These are phyloP conservation scores for Diaporthe batatas DNA, from an alignment of 2,329 filamentous ascomycete species.

Conservation along the genomic window DNA sequence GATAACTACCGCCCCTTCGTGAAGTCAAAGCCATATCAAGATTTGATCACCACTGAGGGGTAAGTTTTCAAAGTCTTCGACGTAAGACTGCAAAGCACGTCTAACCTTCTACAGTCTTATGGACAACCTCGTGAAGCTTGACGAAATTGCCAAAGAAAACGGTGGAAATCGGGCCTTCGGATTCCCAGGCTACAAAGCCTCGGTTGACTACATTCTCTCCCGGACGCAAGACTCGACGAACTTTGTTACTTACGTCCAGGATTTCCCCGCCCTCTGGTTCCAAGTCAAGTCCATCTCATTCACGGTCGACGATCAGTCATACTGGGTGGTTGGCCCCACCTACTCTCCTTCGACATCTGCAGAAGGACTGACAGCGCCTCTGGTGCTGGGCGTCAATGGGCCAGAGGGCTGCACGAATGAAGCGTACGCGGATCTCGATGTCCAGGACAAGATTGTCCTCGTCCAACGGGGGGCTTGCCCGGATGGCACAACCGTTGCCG, in stretches of 20 bases:
- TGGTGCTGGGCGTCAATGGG: constrained; percentile 15
- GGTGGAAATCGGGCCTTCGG: constrained; percentile 73
- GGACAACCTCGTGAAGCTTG: constrained; percentile 40
- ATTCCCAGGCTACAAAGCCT: constrained; percentile 69
- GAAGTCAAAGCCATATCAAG: constrained; percentile 16
- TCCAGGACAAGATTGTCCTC: constrained; percentile 14
- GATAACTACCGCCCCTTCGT: neutral
- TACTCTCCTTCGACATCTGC: constrained; percentile 23
- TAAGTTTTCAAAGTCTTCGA: neutral
- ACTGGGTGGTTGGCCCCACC: constrained; percentile 6
- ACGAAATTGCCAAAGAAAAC: constrained; percentile 67
- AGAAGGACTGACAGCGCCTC: neutral
- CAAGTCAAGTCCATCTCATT: constrained; percentile 28
- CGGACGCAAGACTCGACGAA: neutral
- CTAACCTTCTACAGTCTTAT: constrained; percentile 1
- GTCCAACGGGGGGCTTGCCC: constrained; percentile 6
- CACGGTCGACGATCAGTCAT: neutral
- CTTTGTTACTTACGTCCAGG: constrained; percentile 2
- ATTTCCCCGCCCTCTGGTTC: constrained; percentile 6
- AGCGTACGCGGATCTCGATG: constrained; percentile 9
- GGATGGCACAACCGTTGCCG: neutral
- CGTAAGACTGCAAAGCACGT: neutral
- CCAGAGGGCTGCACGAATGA: constrained; percentile 16
- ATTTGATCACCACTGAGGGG: constrained; percentile 12
- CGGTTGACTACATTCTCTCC: constrained; percentile 66